Evolutionary conservation across 2,329 filamentous ascomycete species (phyloP).

Genomic region (Penicillium sp.): DNA sequence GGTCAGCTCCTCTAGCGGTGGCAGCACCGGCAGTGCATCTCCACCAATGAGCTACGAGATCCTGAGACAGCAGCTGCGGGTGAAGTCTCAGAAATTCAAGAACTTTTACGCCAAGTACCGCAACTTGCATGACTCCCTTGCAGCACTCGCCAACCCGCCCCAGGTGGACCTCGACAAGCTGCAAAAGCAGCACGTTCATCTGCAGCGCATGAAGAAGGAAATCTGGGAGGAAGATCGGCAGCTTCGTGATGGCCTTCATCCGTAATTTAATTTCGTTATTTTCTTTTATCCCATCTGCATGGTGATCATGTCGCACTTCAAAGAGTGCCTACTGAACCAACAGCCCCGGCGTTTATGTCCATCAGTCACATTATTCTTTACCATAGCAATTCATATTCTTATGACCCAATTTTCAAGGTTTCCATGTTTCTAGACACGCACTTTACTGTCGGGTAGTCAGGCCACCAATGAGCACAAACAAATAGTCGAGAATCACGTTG

Average conservation of each 20-base stretch:
- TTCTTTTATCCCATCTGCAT: slow-evolving; percentile 6
- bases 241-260: slow-evolving; percentile 28
- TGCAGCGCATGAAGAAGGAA: slow-evolving; percentile 59
- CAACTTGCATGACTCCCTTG: slow-evolving; percentile 52
- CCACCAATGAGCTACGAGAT: slow-evolving; percentile 40
- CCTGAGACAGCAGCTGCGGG: slow-evolving; percentile 40
- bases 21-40: slow-evolving; percentile 45
- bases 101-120: slow-evolving; percentile 59
- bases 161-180: slow-evolving; percentile 54
- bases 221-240: slow-evolving; percentile 51
- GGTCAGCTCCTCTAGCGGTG: slow-evolving; percentile 39
- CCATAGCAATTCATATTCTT: slow-evolving; percentile 9
- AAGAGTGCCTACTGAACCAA: slow-evolving; percentile 3
- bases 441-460: background rate
- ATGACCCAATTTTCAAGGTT: slow-evolving; percentile 1
- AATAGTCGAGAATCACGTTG: background rate
- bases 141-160: slow-evolving; percentile 43
- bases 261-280: slow-evolving; percentile 10
- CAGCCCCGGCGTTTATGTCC: slow-evolving; percentile 5
- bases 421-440: slow-evolving; percentile 4
- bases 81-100: slow-evolving; percentile 53
- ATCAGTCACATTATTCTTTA: background rate
- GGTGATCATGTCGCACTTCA: background rate
- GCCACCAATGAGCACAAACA: background rate
- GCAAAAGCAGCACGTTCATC: slow-evolving; percentile 53